Conservation (phyloP, 2,329 filamentous ascomycete species). For the Aureobasidium pullulans region DNA sequence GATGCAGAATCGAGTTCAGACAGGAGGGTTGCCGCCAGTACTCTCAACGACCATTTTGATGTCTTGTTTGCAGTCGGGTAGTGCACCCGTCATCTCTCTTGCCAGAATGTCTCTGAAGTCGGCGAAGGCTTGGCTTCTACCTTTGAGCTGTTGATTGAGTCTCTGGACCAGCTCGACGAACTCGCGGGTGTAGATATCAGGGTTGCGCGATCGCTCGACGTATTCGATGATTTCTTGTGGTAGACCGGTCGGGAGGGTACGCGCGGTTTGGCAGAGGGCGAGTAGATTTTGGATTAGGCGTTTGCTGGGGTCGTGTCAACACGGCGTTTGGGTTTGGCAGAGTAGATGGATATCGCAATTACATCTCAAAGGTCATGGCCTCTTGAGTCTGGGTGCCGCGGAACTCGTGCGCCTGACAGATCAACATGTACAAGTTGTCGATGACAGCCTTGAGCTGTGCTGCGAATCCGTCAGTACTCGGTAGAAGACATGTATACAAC, state of each 20-base stretch:
- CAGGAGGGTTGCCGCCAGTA: conserved; percentile 30
- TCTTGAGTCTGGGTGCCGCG: conserved; percentile 50
- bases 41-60: conserved; percentile 44
- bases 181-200: conserved; percentile 59
- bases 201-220: conserved; percentile 56
- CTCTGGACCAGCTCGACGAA: conserved; percentile 58
- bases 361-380: conserved; percentile 54
- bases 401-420: conserved; percentile 54
- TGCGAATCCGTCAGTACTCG: conserved; percentile 20
- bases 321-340: background rate
- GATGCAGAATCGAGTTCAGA: background rate
- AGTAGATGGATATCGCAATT: conserved; percentile 12
- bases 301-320: background rate
- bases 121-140: conserved; percentile 52
- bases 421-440: conserved; percentile 53
- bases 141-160: conserved; percentile 56
- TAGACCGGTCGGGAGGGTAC: conserved; percentile 45
- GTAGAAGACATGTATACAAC: background rate
- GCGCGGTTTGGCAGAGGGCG: conserved; percentile 43
- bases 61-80: conserved; percentile 50
- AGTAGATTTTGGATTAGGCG: conserved; percentile 46
- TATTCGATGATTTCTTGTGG: conserved; percentile 58
- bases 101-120: conserved; percentile 53
- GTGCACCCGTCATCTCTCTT: conserved; percentile 49
- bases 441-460: conserved; percentile 54